Evolutionary conservation across 352 stramenopile genomes (phyloP), one percentile per base, ranked within the genome.

Genomic region (Blastocystis sp.): DNA sequence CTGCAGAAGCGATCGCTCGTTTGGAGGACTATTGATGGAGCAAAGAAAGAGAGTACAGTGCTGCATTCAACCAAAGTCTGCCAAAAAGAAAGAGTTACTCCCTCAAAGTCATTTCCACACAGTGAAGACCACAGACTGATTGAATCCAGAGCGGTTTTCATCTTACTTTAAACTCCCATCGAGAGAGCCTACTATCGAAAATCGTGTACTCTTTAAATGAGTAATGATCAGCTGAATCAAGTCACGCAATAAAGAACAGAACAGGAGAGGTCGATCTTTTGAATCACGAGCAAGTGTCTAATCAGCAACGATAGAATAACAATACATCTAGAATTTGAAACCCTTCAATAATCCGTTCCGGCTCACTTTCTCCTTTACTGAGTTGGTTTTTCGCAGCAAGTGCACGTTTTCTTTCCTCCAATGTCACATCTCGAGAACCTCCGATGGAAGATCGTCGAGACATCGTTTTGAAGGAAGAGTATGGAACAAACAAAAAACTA

Each of bases 241-340:
- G 2, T 85, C 73, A 24, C 73, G 73, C 26, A 85, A 45, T 30
- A 85, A 9, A n/a, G 73, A 68, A 43, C 73, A 85, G 53, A 85
- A 85, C 3, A 85, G 24, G 47, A 85, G 73, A 18, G 73, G 73
- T 26, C 63, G 59, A 18, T 85, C 73, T 45, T 47, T 24, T 43
- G 41, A 85, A 62, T 85, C 73, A 20, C 50, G 53, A 20, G 73
- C 73, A 24, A 85, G 47, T 26, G 73, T 85, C 73, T 85, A 85
- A 0, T 34, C 18, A 20, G 65, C 47, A 85, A 30, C 26, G 6
- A 47, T 39, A 13, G 26, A 13, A 66, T 41, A 85, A 37, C 30
- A 6, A 37, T 24, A 85, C 73, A 30, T 85, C 73, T 34, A 85
- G 39, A 18, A 85, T 59, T n/a, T 85, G 73, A 45, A 66, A 85